A percentile compares a stretch with the other conserved stretches of the same genome.
phyloP scores from a whole-genome alignment of 2,329 filamentous ascomycete genomes.

The Beauveria brongniartii region DNA sequence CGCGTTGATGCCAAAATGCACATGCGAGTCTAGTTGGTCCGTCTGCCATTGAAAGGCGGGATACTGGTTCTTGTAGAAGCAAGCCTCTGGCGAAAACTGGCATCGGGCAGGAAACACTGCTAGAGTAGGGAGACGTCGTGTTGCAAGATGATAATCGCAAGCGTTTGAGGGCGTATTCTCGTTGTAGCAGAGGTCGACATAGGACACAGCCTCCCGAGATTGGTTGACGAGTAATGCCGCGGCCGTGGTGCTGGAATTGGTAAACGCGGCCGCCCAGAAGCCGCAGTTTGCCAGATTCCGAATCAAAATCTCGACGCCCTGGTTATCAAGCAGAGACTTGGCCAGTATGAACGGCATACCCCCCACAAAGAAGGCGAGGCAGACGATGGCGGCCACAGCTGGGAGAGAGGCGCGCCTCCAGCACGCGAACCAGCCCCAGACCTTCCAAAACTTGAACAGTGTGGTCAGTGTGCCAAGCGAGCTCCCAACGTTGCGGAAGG shows the following conservation, averaged over 20 bases:
- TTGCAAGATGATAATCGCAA: not conserved
- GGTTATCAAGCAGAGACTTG: not conserved
- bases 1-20: not conserved
- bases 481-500: not conserved
- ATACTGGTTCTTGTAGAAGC: not conserved
- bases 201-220: not conserved
- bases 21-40: not conserved
- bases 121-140: not conserved
- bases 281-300: not conserved
- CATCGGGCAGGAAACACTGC: not conserved
- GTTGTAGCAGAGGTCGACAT: conserved; percentile 3
- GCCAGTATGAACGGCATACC: not conserved
- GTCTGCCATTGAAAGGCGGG: not conserved
- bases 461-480: not conserved
- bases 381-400: not conserved
- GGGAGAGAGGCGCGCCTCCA: not conserved
- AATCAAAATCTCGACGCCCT: not conserved
- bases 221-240: not conserved
- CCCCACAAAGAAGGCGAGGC: not conserved
- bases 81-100: not conserved
- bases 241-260: not conserved
- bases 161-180: not conserved
- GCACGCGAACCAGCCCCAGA: not conserved
- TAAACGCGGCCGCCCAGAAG: not conserved
- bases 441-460: not conserved